A percentile compares a stretch with the other conserved stretches of the same genome.
Conservation (phyloP, 495 filamentous ascomycete species). For the Neurospora sp. region DNA sequence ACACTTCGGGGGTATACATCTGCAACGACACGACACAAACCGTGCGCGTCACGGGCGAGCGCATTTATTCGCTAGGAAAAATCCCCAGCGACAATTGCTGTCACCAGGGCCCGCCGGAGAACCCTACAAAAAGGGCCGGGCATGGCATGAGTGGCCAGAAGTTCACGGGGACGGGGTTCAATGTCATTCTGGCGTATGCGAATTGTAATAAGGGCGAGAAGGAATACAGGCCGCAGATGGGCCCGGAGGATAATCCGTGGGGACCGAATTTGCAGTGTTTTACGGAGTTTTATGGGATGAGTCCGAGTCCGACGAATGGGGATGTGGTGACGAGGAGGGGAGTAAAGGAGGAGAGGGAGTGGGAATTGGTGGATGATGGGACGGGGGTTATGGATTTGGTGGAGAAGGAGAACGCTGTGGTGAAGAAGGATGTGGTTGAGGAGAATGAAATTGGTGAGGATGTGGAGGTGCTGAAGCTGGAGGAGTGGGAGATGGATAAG, state of each 20-base stretch:
- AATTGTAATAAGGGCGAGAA: constrained; percentile 5
- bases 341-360: not conserved
- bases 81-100: not conserved
- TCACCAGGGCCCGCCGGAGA: not conserved
- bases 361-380: not conserved
- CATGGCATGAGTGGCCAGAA: constrained; percentile 5
- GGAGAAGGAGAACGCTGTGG: not conserved
- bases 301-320: not conserved
- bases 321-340: not conserved
- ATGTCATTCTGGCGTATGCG: constrained; percentile 1
- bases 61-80: not conserved
- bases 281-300: not conserved
- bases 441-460: not conserved
- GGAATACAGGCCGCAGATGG: not conserved
- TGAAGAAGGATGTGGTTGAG: not conserved
- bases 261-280: constrained; percentile 6
- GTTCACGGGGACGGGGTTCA: not conserved
- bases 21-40: constrained; percentile 10
- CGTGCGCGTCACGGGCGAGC: not conserved
- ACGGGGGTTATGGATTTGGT: not conserved
- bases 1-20: constrained; percentile 6
- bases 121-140: rapidly evolving
- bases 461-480: not conserved
- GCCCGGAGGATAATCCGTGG: not conserved
- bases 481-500: not conserved